Evolutionary conservation across 164 flowering plant species (phyloP).

Genomic region (Paratinospora sagittata): DNA sequence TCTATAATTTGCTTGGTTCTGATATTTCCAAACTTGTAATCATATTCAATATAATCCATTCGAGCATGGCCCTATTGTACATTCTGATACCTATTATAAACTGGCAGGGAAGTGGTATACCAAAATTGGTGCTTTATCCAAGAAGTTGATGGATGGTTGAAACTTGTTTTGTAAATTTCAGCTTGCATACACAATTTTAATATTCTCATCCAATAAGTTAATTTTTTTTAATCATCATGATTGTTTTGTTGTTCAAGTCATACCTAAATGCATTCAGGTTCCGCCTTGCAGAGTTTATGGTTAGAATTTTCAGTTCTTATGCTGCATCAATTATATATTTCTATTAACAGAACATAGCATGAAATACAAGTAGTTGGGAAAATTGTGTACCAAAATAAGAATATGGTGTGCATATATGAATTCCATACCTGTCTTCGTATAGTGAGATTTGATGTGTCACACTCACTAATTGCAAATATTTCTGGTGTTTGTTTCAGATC

Average conservation of each 20-base stretch:
- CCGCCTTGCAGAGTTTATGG: not conserved
- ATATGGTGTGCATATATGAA: not conserved
- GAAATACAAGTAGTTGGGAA: not conserved
- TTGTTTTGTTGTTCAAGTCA: not conserved
- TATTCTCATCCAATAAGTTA: not conserved
- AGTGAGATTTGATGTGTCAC: not conserved
- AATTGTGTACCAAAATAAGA: not conserved
- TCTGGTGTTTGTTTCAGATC: constrained; percentile 45
- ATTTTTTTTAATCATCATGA: not conserved
- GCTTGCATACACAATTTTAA: not conserved
- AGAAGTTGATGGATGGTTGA: not conserved
- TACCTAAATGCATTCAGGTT: not conserved
- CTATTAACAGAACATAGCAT: not conserved
- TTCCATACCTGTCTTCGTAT: not conserved
- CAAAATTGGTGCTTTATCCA: not conserved
- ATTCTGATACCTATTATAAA: not conserved
- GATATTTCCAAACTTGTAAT: not conserved
- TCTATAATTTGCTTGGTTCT: not conserved
- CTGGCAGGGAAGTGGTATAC: not conserved
- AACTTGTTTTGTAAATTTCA: not conserved
- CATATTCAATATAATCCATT: too few relatives aligned
- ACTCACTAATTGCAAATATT: not conserved
- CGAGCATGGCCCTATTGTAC: too few relatives aligned
- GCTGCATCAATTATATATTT: not conserved
- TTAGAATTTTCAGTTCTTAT: not conserved